Evolutionary conservation across 495 filamentous ascomycete genomes (phyloP).

Genomic region (Rostrohypoxylon terebratum): DNA sequence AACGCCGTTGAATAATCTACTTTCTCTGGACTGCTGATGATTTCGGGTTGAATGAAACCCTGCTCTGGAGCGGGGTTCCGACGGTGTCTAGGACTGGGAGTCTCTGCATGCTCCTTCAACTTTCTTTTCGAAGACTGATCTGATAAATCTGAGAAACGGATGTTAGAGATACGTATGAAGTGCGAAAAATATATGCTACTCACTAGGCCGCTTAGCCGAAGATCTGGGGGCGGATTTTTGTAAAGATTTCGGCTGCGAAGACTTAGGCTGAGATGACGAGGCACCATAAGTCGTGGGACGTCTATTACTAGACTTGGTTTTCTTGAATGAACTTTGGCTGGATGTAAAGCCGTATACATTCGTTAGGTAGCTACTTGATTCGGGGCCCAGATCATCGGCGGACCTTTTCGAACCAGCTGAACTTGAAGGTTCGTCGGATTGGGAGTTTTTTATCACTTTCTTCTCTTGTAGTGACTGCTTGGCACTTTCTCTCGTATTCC

Average conservation of each 20-base stretch:
- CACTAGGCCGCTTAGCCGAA: constrained; percentile 12
- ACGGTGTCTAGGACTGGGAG: constrained; percentile 15
- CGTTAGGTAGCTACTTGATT: constrained; percentile 20
- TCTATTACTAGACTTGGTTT: background rate
- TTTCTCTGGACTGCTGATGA: constrained; percentile 21
- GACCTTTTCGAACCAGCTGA: constrained; percentile 46
- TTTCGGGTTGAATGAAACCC: constrained; percentile 26
- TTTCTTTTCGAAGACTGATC: constrained; percentile 6
- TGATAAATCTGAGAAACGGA: constrained; percentile 3
- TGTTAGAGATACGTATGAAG: constrained; percentile 11
- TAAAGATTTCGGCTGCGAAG: constrained; percentile 33
- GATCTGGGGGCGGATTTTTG: constrained; percentile 28
- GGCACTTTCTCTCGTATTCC: background rate
- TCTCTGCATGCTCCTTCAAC: constrained; percentile 1
- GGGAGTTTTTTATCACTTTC: background rate
- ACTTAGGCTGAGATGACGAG: constrained; percentile 28
- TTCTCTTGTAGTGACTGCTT: constrained; percentile 5
- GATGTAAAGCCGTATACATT: constrained; percentile 11
- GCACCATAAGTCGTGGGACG: constrained; percentile 20
- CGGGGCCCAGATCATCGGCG: constrained; percentile 25
- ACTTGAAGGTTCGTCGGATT: constrained; percentile 29
- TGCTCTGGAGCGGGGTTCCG: background rate
- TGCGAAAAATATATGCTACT: constrained; percentile 11
- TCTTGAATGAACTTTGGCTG: constrained; percentile 18
- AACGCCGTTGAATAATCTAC: constrained; percentile 5